Evolutionary conservation across 75 land plant species (phyloP), one percentile per base, ranked within the genome.

Genomic region (Isoetes taiwanensis): DNA sequence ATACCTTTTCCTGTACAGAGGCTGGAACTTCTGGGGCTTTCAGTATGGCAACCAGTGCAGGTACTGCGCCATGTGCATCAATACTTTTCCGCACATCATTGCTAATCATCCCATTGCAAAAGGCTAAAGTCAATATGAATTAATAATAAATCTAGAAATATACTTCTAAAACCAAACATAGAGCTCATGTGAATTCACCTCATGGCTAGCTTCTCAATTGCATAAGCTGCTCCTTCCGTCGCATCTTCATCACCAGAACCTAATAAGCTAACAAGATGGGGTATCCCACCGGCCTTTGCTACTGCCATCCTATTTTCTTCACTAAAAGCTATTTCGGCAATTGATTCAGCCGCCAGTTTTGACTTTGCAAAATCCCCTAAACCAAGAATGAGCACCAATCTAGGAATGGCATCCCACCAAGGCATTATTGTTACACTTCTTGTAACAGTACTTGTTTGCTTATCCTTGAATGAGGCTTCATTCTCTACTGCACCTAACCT

Each of bases 361-460:
- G 82, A 76, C 32, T 82, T 82, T 20, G 57, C 62, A 1, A 70
- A 63, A 65, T 89, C 78, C 46, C 81, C 77, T 40, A 89, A 73
- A 0, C 71, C 80, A 58, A 89, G 82, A 38, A 89, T 84, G 38
- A 89, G 72, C 42, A 89, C 96, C 24, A 89, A 59, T 0, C 96
- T 74, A 37, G 96, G 82, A 57, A 89, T 73, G 35, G 81, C 96
- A 73, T 89, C 96, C 52, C 71, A 68, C 85, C 80, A 81, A 14
- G 88, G 82, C 73, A 89, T 56, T 31, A 89, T 57, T 3, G 84
- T 81, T 41, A 64, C 35, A 11, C 42, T 58, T 21, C 43, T 54
- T 1, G 29, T 17, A 0, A 69, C 28, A 8, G 41, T 30, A 30
- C 57, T 59, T 34, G 41, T 8, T 24, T 56, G 26, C 35, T 64